Conservation (phyloP, 2,329 filamentous ascomycete genomes). For the Nigrospora sphaerica region DNA sequence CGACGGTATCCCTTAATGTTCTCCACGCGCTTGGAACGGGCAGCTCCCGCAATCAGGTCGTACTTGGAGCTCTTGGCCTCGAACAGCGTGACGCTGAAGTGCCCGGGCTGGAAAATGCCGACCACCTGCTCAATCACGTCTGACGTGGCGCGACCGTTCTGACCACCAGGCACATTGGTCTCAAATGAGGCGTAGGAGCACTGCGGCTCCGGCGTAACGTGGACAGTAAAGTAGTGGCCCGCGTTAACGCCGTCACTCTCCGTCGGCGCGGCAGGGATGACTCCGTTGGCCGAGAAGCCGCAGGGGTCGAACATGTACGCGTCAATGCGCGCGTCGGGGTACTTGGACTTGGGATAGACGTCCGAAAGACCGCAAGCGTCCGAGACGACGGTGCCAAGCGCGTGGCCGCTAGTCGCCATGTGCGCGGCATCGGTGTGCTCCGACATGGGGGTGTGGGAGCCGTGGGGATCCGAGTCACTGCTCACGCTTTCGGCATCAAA, state of each 20-base stretch:
- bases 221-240: constrained; percentile 94
- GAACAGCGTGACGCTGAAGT: constrained; percentile 94
- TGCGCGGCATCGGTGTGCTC: constrained; percentile 60
- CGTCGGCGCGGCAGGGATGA: constrained; percentile 68
- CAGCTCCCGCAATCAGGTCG: constrained; percentile 22
- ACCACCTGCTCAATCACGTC: constrained; percentile 94
- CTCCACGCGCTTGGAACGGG: constrained; percentile 55
- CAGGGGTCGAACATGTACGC: constrained; percentile 95
- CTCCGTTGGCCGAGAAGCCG: constrained; percentile 94
- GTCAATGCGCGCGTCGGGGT: constrained; percentile 89
- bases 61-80: constrained; percentile 65
- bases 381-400: constrained; percentile 85
- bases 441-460: constrained; percentile 48
- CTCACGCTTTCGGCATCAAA: constrained; percentile 79
- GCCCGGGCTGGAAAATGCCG: constrained; percentile 92
- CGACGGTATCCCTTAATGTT: constrained; percentile 78
- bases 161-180: constrained; percentile 88
- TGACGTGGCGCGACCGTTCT: constrained; percentile 79
- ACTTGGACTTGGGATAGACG: constrained; percentile 79
- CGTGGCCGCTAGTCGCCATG: constrained; percentile 86
- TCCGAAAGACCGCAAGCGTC: constrained; percentile 83
- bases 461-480: constrained; percentile 41
- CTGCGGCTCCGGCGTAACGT: constrained; percentile 93
- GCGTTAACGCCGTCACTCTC: constrained; percentile 37
- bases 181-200: constrained; percentile 98